Conservation (phyloP, 2,329 filamentous ascomycete genomes). For the Penicillium sp. region DNA sequence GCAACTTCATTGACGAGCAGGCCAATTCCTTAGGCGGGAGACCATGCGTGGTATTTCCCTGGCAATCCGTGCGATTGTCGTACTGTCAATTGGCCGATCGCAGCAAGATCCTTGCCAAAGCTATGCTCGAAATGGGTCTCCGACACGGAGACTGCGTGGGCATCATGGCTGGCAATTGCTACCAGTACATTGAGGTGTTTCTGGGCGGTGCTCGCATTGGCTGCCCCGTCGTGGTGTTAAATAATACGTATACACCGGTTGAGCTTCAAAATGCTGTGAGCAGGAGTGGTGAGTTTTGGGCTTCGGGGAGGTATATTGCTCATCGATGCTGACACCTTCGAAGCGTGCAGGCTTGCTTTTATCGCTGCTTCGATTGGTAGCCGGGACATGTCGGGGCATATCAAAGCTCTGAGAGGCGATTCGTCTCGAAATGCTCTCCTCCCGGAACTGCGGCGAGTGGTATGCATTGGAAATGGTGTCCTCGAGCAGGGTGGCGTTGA, state of each 20-base stretch:
- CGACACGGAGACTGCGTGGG: conserved; percentile 67
- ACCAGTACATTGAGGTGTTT: conserved; percentile 63
- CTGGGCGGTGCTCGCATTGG: conserved; percentile 37
- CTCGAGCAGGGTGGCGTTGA: background rate
- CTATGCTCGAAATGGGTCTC: conserved; percentile 65
- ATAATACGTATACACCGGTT: conserved; percentile 33
- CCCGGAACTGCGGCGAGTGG: conserved; percentile 17
- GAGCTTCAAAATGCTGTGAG: conserved; percentile 24
- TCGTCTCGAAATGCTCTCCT: background rate
- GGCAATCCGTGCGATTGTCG: conserved; percentile 21
- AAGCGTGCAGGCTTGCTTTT: conserved; percentile 31
- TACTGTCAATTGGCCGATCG: conserved; percentile 23
- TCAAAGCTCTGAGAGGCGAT: conserved; percentile 14
- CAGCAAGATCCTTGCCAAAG: conserved; percentile 49
- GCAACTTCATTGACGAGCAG: conserved; percentile 25
- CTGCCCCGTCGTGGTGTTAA: conserved; percentile 35
- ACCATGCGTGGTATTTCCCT: conserved; percentile 20
- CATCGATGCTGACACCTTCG: background rate
- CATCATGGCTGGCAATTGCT: conserved; percentile 65
- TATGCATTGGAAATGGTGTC: conserved; percentile 5
- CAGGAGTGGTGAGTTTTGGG: conserved; percentile 19
- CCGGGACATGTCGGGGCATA: conserved; percentile 21
- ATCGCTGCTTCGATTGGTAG: conserved; percentile 23
- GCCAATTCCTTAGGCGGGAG: conserved; percentile 10
- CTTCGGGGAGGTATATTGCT: background rate